Evolutionary conservation across 2,329 filamentous ascomycete genomes (phyloP), one percentile per base, ranked within the genome.

Genomic region (Cercospora canescens): DNA sequence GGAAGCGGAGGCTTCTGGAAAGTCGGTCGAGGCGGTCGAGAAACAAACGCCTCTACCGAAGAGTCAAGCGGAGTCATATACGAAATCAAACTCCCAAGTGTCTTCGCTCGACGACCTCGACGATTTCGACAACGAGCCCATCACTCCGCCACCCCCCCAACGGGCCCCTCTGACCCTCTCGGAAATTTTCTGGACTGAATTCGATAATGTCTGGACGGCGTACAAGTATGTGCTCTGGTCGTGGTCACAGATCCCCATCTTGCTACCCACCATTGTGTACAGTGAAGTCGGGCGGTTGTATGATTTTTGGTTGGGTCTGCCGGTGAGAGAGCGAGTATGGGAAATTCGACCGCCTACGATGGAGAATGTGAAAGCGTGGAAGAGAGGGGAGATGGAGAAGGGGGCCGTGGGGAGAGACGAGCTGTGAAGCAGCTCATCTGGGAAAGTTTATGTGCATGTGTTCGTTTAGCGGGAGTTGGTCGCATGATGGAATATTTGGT

Each of bases 181-280:
- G 56, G 88, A 93, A 24, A 80, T 83, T 6, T 83, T 94, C 68
- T 81, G 83, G 70, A 78, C 84, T 0, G 94, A 98, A 78, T 78
- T 90, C 32, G 77, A 80, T 5, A 80, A 88, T 16, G 84, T 97
- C 12, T 86, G 83, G 74, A 82, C 84, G 65, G 89, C 88, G 0
- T 82, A 87, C 56, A 85, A 86, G 71, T 87, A 89, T 72, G 88
- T 98, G 1, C 26, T 95, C 8, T 84, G 78, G 70, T 86, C 87
- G 66, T 99, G 93, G 92, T 62, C 88, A 6, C 80, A 83, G 14
- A 45, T 73, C 48, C 72, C 76, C n/a, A 60, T 69, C 62, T 71
- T 67, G 60, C 58, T 75, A 7, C 70, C 68, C 62, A 79, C 82
- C 60, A 87, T 91, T 50, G 67, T 82, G 16, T 70, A 85, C 28